Conservation (phyloP, 1,284 basidiomycete species). For the Papiliotrema nemorosa region DNA sequence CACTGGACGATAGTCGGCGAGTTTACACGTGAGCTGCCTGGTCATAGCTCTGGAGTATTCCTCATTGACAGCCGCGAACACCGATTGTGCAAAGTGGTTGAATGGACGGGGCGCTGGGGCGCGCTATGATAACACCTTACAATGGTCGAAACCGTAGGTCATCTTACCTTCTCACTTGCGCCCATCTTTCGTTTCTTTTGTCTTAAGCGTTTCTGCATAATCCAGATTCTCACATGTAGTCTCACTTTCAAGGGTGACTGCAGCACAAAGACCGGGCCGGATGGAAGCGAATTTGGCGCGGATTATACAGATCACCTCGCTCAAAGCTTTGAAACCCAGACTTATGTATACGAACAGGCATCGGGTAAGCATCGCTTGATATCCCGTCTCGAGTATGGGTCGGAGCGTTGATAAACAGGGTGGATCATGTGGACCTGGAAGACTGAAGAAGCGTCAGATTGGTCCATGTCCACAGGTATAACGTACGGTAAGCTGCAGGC, state of each 20-base stretch:
- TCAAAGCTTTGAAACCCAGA: constrained; percentile 79
- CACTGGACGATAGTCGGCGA: constrained; percentile 82
- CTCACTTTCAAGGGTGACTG: constrained; percentile 60
- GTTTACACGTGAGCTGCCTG: constrained; percentile 75
- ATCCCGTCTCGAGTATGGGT: too few relatives aligned
- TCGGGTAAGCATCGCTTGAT: constrained; percentile 12
- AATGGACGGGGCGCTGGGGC: constrained; percentile 66
- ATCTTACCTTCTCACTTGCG: background rate
- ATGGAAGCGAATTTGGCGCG: constrained; percentile 61
- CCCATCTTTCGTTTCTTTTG: background rate
- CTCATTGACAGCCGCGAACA: constrained; percentile 21
- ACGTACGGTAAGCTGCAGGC: constrained; percentile 38
- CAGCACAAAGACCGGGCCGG: constrained; percentile 63
- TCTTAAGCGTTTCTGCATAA: background rate
- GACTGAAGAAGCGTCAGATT: constrained; percentile 60
- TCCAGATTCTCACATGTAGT: constrained; percentile 18
- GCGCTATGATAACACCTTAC: constrained; percentile 67
- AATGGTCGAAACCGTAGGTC: constrained; percentile 37
- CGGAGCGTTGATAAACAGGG: constrained; percentile 20
- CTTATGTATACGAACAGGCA: constrained; percentile 48
- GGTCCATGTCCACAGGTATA: constrained; percentile 52
- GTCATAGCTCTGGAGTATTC: too few relatives aligned
- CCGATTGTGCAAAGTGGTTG: constrained; percentile 50
- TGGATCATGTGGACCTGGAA: constrained; percentile 46
- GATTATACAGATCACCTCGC: constrained; percentile 75